Evolutionary conservation across 768 basidiomycete species (phyloP), one percentile per base, ranked within the genome.

Genomic region (Pleurotus sapidus): DNA sequence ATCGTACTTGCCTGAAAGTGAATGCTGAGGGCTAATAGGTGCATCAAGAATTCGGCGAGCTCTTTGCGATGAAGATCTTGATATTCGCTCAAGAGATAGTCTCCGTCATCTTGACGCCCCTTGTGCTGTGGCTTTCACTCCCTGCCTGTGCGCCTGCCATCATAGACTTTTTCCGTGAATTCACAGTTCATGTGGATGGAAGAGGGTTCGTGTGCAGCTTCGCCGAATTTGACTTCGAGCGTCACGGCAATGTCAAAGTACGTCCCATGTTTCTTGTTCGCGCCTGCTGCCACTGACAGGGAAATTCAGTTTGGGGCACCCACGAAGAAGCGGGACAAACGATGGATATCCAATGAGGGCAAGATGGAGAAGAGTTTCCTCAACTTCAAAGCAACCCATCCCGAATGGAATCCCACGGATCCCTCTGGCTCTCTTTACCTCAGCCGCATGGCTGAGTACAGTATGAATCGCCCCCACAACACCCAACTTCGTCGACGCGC

Each of bases 351-450:
- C 4, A 91, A 91, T 60, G 90, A 96, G 63, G 93, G 93, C 37
- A 99, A 99, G 81, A 98, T 99, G 95, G 97, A 99, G 78, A 97
- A 98, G 76, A 93, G 90, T 70, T 92, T 97, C 75, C 76, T 96
- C 30, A 93, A 91, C 67, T 97, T 97, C 80, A 96, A 95, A 75
- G 93, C 93, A 43, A 89, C 93, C 1, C 92, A 98, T 72, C 96
- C 96, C 9, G 92, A 94, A 58, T 99, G 96, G 96, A 89, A 84
- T 60, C 96, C 96, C 0, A 78, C 85, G 0, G 95, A 99, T 67
- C 93, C 94, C 0, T 83, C 91, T 3, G 89, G 93, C 11, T 98
- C 95, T 2, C 77, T 97, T 11, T 98, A 94, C 70, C 84, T 98
- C 54, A 89, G 82, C 61, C 84, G 91, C 48, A 85, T 98, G 75